phyloP scores from a whole-genome alignment of 495 filamentous ascomycete genomes.

The Cryomyces minteri region DNA sequence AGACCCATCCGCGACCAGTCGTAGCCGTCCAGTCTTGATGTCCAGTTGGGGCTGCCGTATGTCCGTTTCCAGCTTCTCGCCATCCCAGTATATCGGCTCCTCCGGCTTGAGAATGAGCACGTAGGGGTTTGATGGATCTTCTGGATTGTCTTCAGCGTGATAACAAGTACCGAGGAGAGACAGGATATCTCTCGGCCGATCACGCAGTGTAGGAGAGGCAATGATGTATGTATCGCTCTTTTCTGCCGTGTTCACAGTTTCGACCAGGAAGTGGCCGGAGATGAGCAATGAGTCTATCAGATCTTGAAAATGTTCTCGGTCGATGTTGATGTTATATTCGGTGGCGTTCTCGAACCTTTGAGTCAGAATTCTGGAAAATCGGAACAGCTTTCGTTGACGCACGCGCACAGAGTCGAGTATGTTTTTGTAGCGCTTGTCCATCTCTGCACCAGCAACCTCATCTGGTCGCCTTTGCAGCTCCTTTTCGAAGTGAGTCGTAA shows the following conservation, averaged over 20 bases:
- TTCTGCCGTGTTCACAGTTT: conserved; percentile 20
- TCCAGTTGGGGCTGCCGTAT: conserved; percentile 67
- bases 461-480: conserved; percentile 70
- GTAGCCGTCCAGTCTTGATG: conserved; percentile 68
- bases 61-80: conserved; percentile 48
- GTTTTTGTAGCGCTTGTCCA: conserved; percentile 93
- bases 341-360: conserved; percentile 91
- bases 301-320: conserved; percentile 42
- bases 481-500: conserved; percentile 80
- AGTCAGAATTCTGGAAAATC: conserved; percentile 72
- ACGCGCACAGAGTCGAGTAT: conserved; percentile 89
- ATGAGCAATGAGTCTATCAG: conserved; percentile 69
- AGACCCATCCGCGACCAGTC: conserved; percentile 79
- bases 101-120: conserved; percentile 74
- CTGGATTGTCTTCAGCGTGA: conserved; percentile 48
- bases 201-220: conserved; percentile 60
- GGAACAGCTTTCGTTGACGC: conserved; percentile 71
- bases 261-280: conserved; percentile 72
- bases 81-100: conserved; percentile 60
- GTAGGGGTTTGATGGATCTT: conserved; percentile 62
- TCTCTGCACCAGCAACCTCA: conserved; percentile 57
- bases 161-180: conserved; percentile 77
- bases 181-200: conserved; percentile 60
- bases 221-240: conserved; percentile 38
- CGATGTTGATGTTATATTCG: conserved; percentile 70